Base-by-base conservation (phyloP, 78 protist species). In the Mastigamoeba balamuthi region DNA sequence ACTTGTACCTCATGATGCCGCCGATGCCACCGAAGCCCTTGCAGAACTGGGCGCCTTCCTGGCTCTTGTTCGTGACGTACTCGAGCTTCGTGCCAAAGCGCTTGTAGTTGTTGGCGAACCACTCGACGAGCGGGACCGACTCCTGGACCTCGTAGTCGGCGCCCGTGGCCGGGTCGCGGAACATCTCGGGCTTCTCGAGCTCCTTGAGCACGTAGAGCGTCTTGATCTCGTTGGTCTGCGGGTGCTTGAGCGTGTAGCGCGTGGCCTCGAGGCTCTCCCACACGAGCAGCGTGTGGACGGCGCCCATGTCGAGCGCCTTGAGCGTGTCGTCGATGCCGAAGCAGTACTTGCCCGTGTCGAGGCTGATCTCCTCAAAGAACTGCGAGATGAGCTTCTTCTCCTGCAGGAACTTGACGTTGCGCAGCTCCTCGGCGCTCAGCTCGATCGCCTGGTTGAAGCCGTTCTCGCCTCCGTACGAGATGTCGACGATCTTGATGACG, bases 371-470 rank as follows among this genome's bases (percentile, higher is more conserved):
- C 29, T 95, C 99, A 66, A 97, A 96, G 95, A 83, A 98, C 53
- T 52, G 1, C n/a, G 83, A n/a, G 74, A 98, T 81, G 67, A 97
- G 78, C 82, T 92, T 91, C 94, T 97, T 94, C 84, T 98, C 99
- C 78, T 95, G 87, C 33, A 98, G 69, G 69, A 97, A 93, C 85
- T 95, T 94, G 69, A 97, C 99, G 74, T 90, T 85, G 28, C 89
- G 53, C 23, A 98, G 82, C 4, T 76, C 42, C 63, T 97, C 99
- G 1, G 76, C 79, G 2, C 96, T 40, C n/a, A 92, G 76, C 48
- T 97, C 99, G 52, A 98, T 98, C 30, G 99, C 99, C 90, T 95
- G 93, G 89, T 93, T 97, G 95, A 98, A 93, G 33, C 99, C 99
- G 87, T 88, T 91, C 78, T 97, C 99, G 25, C 95, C 97, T 9